Evolutionary conservation across 352 stramenopile genomes (phyloP), one percentile per base, ranked within the genome.

Genomic region (Phytopythium litorale): DNA sequence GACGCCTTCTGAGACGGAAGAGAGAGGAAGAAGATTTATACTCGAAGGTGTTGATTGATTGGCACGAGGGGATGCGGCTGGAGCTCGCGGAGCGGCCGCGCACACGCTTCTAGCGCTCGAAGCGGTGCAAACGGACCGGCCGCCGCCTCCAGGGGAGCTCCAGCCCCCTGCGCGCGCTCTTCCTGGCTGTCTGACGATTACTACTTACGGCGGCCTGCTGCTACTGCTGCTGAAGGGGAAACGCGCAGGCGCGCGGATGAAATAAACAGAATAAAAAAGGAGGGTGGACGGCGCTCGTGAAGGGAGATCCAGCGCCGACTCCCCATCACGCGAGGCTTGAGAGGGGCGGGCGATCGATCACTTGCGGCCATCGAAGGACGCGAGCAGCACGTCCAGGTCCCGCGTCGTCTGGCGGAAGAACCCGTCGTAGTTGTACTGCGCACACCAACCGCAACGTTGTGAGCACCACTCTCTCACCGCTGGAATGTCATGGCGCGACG

Each of bases 351-450:
- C 63, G 13, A 48, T 53, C 42, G 19, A 43, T 79, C 40, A 77
- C 45, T 75, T 75, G 46, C 61, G 51, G 45, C 62, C 56, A 32
- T 81, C 67, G 60, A 92, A 88, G 2, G 80, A 89, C 23, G 67
- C 55, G 48, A 89, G 63, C 38, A 92, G 68, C 53, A 78, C 64
- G 58, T 90, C 77, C 46, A 92, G 79, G 64, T 92, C 84, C 43
- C 73, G 79, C 25, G 81, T 92, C 21, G 82, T 87, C 73, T 91
- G 81, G 38, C 81, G 79, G 70, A 92, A 92, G 46, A 92, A 92
- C 25, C 84, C 84, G 60, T 91, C 79, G 68, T 92, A 92, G 71
- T 92, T 92, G 65, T 88, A 92, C 81, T 92, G 60, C 58, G 48
- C 28, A 68, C 35, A 60, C 21, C 9, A 68, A 38, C 33, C 33